Evolutionary conservation across 2,329 filamentous ascomycete species (phyloP), one percentile per base, ranked within the genome.

Genomic region (Sporothrix phasma): DNA sequence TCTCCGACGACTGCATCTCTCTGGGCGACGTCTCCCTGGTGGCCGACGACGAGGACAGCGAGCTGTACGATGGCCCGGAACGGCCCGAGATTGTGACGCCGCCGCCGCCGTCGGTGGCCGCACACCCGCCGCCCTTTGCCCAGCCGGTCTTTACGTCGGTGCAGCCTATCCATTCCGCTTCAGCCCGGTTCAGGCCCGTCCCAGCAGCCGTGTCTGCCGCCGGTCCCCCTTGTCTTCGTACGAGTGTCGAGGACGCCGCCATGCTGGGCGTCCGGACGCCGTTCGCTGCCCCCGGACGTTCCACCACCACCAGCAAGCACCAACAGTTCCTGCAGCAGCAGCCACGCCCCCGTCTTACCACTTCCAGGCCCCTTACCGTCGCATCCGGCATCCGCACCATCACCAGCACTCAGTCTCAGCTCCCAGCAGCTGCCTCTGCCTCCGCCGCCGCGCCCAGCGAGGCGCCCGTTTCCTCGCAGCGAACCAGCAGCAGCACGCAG

Each of bases 11-110:
- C 53, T 66, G 61, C 24, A 62, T 65, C 3, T 59, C 58, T 5
- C 19, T 62, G 7, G 63, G 54, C 22, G 51, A 26, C 53, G 78
- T 31, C 2, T 51, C 46, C 8, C 58, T 68, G 61, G 39, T 66
- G 15, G 65, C 65, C 17, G 67, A 68, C 47, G 75, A 67, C 26
- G 53, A 61, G 37, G 64, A 63, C 34, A 74, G 76, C 41, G 75
- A 76, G 39, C 78, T 81, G 31, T 80, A 81, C 39, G 78, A 77
- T 65, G 72, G 78, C 66, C 76, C 76, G 68, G 79, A 78, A 56
- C 67, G 74, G 45, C 71, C 72, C 2, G 75, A 77, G 69, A 77
- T 68, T 7, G 49, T 61, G 64, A 72, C 79, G 64, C 78, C 74
- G 61, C 72, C 74, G 5, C 74, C 77, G 3, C 76, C 74, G 3